Evolutionary conservation across 23 red algal genomes (phyloP).

Genomic region (Gracilaria domingensis): DNA sequence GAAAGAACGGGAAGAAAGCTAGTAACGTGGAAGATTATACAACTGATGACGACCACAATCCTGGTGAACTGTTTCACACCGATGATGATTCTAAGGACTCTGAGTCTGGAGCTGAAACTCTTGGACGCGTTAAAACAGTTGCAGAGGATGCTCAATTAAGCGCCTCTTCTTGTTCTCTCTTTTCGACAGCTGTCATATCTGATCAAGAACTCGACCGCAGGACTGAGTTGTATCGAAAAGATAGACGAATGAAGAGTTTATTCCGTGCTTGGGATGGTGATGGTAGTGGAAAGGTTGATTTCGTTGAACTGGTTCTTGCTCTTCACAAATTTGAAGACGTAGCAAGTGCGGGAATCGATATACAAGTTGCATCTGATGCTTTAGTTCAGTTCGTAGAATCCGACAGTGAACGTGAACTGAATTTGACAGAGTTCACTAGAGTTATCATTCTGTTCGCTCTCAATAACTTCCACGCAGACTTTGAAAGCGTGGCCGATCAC

Average conservation of each 20-base stretch:
- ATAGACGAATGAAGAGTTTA: slow-evolving; percentile 71
- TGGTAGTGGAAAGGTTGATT: slow-evolving; percentile 68
- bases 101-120: background rate
- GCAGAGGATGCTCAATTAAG: background rate
- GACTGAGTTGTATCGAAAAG: slow-evolving; percentile 28
- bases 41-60: slow-evolving; percentile 18
- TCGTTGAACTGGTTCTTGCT: slow-evolving; percentile 69
- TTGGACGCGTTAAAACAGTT: slow-evolving; percentile 23
- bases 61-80: background rate
- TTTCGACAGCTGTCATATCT: slow-evolving; percentile 65
- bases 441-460: slow-evolving; percentile 64
- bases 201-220: slow-evolving; percentile 39
- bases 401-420: slow-evolving; percentile 64
- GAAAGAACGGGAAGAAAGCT: slow-evolving; percentile 7
- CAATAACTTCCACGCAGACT: slow-evolving; percentile 49
- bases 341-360: slow-evolving; percentile 59
- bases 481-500: slow-evolving; percentile 68
- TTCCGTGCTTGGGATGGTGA: slow-evolving; percentile 74
- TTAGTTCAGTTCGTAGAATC: slow-evolving; percentile 57
- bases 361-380: slow-evolving; percentile 70
- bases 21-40: slow-evolving; percentile 34
- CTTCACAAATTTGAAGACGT: slow-evolving; percentile 77
- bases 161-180: slow-evolving; percentile 29
- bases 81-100: slow-evolving; percentile 19
- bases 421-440: slow-evolving; percentile 50